Evolutionary conservation across 2,329 filamentous ascomycete genomes (phyloP).

Genomic region (Berkeleyomyces rouxiae): DNA sequence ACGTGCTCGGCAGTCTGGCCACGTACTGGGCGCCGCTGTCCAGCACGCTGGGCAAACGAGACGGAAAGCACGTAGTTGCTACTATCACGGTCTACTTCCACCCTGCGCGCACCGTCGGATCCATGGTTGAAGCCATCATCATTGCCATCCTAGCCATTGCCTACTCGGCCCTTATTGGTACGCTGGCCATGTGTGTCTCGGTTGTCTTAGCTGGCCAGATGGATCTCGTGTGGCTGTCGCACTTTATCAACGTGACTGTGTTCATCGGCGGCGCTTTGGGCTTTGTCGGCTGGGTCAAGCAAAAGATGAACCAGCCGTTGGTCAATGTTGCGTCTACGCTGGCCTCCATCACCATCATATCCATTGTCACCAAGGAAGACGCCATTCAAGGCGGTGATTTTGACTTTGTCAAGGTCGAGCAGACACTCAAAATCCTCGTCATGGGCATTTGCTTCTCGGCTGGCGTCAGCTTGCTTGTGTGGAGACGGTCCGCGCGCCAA

Average conservation of each 20-base stretch:
- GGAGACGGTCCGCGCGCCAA: conserved; percentile 59
- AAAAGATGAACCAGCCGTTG: conserved; percentile 57
- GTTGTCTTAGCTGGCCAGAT: conserved; percentile 56
- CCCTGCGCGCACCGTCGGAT: conserved; percentile 68
- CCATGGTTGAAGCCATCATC: conserved; percentile 72
- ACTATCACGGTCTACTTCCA: conserved; percentile 94
- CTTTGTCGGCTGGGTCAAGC: conserved; percentile 76
- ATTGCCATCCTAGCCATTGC: conserved; percentile 62
- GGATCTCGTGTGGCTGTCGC: conserved; percentile 52
- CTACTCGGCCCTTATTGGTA: conserved; percentile 52
- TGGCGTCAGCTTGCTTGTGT: conserved; percentile 60
- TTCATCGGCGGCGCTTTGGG: conserved; percentile 79
- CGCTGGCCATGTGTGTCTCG: conserved; percentile 78
- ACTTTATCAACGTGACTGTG: conserved; percentile 61
- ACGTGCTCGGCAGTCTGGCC: conserved; percentile 68
- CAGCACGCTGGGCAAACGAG: conserved; percentile 59
- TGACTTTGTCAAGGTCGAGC: conserved; percentile 62
- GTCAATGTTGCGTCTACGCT: conserved; percentile 77
- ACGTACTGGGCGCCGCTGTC: conserved; percentile 67
- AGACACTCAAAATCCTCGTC: conserved; percentile 70
- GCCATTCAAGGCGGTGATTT: conserved; percentile 70
- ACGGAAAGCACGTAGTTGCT: conserved; percentile 86
- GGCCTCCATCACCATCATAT: conserved; percentile 76
- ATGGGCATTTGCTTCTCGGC: conserved; percentile 58
- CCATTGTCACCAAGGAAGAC: conserved; percentile 79